Base-by-base conservation (phyloP, 2,329 filamentous ascomycete genomes). In the Alternaria sp. region DNA sequence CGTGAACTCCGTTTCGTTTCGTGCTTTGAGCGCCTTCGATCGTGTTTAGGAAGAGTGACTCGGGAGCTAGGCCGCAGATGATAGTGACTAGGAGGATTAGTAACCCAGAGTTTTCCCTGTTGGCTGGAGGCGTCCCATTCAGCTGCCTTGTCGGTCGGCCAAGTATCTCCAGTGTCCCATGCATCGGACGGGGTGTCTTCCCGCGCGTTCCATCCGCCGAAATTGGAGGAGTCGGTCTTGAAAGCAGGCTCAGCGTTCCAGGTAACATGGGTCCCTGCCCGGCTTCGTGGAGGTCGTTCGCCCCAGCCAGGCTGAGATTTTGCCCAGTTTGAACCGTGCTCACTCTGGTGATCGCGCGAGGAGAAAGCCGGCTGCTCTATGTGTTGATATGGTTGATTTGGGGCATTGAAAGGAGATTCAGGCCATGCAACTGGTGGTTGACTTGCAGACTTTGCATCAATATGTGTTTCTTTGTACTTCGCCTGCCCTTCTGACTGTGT, bases 351-450 rank as follows among this genome's bases (percentile, higher is more conserved):
- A 10, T 57, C 10, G 12, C 7, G 36, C 1, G 46, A 44, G 5
- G 45, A 40, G 6, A 45, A 45, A 8, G 15, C 21, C 12, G 44
- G n/a, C 15, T 47, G 52, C 6, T 50, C 40, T 4, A 50, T 47
- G 12, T 21, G 25, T 15, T 30, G 32, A 25, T 25, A 13, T 15
- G 23, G 25, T 30, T 36, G 32, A 13, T 32, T 40, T 6, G 19
- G 3, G 4, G 40, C 21, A 32, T 21, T 32, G 11, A 60, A 61
- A 4, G 69, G 69, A 13, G 73, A 71, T 6, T 51, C 47, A 5
- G 71, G 73, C 74, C 74, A 76, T 25, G 70, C 72, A 6, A 73
- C 74, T 23, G 73, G 74, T 15, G 65, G 57, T 0, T 73, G 66
- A 28, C 58, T 71, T 6, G 55, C 47, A n/a, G 19, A 44, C 5